Evolutionary conservation across 768 basidiomycete species (phyloP).

Genomic region (Trichaptum fuscoviolaceum): DNA sequence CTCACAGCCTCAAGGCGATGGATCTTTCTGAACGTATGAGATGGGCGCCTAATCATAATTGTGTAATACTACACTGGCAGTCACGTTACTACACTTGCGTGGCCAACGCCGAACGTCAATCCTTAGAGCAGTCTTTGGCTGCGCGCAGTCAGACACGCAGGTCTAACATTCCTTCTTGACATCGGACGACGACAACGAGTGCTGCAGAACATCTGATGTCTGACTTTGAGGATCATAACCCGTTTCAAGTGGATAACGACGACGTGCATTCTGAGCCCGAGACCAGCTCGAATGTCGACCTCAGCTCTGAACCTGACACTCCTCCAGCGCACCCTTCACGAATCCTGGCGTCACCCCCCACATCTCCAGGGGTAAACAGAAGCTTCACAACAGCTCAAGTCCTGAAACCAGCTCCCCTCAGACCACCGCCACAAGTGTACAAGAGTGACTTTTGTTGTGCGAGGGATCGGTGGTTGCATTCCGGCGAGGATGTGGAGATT

Average conservation of each 20-base stretch:
- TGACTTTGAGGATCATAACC: slow-evolving; percentile 37
- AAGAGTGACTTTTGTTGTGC: slow-evolving; percentile 79
- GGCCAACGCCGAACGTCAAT: not conserved
- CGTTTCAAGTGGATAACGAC: slow-evolving; percentile 31
- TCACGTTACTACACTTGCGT: not conserved
- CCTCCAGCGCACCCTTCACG: slow-evolving; percentile 40
- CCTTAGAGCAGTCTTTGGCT: not conserved
- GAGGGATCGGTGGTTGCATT: slow-evolving; percentile 73
- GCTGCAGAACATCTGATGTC: slow-evolving; percentile 21
- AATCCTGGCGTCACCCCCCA: slow-evolving; percentile 37
- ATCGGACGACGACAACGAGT: not conserved
- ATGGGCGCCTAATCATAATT: not conserved
- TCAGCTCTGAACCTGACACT: slow-evolving; percentile 54
- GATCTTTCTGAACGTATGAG: not conserved
- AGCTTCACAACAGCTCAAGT: slow-evolving; percentile 20
- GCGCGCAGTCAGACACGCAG: not conserved
- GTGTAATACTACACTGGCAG: not conserved
- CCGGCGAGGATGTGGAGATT: slow-evolving; percentile 78
- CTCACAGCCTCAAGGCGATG: not conserved
- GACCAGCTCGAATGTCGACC: slow-evolving; percentile 46
- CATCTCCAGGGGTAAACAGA: slow-evolving; percentile 34
- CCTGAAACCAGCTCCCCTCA: slow-evolving; percentile 54
- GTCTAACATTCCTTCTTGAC: not conserved
- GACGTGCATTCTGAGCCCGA: slow-evolving; percentile 40
- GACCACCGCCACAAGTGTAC: slow-evolving; percentile 43